Evolutionary conservation across 176 grass and related monocot genomes (phyloP).

Genomic region (Raddia distichophylla): DNA sequence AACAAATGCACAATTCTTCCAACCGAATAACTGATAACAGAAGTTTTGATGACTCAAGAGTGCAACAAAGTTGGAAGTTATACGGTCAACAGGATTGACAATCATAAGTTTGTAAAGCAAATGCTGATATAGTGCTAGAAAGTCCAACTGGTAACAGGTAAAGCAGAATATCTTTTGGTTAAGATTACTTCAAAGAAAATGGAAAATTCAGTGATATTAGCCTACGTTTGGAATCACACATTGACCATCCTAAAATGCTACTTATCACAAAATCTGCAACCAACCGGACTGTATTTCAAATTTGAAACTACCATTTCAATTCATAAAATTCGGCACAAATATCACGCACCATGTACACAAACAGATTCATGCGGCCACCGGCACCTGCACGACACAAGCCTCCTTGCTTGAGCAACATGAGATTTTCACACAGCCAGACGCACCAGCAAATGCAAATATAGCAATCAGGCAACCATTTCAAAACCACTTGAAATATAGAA

Average conservation of each 20-base stretch:
- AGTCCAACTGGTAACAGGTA: not conserved
- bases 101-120: not conserved
- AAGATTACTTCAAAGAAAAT: constrained; percentile 7
- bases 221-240: not conserved
- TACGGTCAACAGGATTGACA: not conserved
- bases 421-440: no score
- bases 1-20: not conserved
- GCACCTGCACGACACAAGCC: no score
- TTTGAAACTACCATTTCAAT: no score
- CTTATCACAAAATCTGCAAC: constrained; percentile 24
- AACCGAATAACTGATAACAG: not conserved
- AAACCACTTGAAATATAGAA: no score
- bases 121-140: not conserved
- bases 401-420: no score
- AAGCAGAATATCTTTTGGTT: constrained; percentile 14
- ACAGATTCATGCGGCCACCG: no score
- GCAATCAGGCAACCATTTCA: no score
- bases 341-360: no score
- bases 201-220: not conserved
- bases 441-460: no score
- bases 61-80: constrained; percentile 19
- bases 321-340: no score
- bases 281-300: no score
- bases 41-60: constrained; percentile 32
- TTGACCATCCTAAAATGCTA: constrained; percentile 8